Base-by-base conservation (phyloP, 225 moss, liverwort and hornwort genomes). In the Sphagnum tenellum region DNA sequence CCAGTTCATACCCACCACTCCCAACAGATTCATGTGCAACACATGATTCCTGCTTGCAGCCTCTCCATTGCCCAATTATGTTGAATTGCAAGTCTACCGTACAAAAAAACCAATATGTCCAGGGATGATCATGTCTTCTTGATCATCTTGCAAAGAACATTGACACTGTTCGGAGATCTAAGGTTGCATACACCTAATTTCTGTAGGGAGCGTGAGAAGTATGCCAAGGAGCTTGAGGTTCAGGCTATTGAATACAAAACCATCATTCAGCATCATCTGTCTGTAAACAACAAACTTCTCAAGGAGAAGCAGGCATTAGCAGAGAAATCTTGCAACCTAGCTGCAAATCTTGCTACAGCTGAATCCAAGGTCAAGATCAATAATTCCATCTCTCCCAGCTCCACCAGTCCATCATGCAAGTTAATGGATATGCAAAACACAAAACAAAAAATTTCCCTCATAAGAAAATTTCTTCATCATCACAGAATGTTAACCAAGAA, bases 321-420 rank as follows among this genome's bases (percentile, higher is more conserved):
- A 11, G 84, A 91, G 59, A 95, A 95, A 63, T 95, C 89, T 53
- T 91, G 89, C 75, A 88, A 84, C 68, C 89, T 94, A 67, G 80
- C 82, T 59, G 83, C 78, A 48, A 85, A 77, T 53, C 87, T 95
- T 53, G 77, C 76, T 71, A 70, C 81, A 13, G 83, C 86, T 11
- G 94, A 95, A 65, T 82, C 85, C n/a, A 91, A 89, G 88, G 94
- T 86, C 61, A 29, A 29, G 29, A 29, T 29, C 46, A 61, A 4
- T 5, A 44, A 29, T 47, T 48, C 59, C 44, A 12, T 44, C 4
- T 58, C 58, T 5, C 10, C 12, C 3, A 12, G 12, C 44, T 6
- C 13, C 44, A 6, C 12, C 44, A 44, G 10, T 44, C 58, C 58
- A 29, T 29, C 29, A 29, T 58, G 58, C 12, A 12, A 12, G 12